Conservation (phyloP, 495 filamentous ascomycete species). For the Venustampulla echinocandica region DNA sequence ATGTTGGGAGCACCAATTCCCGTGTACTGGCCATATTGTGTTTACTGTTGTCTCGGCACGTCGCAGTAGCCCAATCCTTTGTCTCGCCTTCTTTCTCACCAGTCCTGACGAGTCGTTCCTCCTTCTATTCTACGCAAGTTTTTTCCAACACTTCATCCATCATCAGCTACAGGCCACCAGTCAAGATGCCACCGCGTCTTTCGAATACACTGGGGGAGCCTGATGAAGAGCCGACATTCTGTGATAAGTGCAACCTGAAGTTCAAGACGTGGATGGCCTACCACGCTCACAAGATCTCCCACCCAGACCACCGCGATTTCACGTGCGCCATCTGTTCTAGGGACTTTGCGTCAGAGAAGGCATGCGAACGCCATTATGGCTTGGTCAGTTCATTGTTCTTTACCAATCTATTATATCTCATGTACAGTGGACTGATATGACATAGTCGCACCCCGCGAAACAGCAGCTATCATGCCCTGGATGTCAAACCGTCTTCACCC, state of each 20-base stretch:
- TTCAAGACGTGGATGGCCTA: constrained; percentile 5
- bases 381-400: constrained; percentile 10
- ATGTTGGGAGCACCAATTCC: too few relatives aligned
- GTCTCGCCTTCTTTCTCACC: too few relatives aligned
- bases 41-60: too few relatives aligned
- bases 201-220: too few relatives aligned
- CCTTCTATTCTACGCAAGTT: too few relatives aligned
- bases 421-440: neutral
- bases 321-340: constrained; percentile 11
- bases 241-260: constrained; percentile 6
- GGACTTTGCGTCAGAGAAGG: constrained; percentile 13
- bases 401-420: neutral
- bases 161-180: too few relatives aligned
- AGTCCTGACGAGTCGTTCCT: too few relatives aligned
- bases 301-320: constrained; percentile 3
- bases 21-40: too few relatives aligned
- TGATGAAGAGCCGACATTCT: neutral
- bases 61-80: too few relatives aligned
- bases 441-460: constrained; percentile 12
- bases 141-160: too few relatives aligned
- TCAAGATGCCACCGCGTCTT: neutral
- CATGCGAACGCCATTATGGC: constrained; percentile 10
- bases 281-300: constrained; percentile 10
- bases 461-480: constrained; percentile 12
- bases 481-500: constrained; percentile 10